Base-by-base conservation (phyloP, 2,329 filamentous ascomycete genomes). In the Cladosporium sphaerospermum region DNA sequence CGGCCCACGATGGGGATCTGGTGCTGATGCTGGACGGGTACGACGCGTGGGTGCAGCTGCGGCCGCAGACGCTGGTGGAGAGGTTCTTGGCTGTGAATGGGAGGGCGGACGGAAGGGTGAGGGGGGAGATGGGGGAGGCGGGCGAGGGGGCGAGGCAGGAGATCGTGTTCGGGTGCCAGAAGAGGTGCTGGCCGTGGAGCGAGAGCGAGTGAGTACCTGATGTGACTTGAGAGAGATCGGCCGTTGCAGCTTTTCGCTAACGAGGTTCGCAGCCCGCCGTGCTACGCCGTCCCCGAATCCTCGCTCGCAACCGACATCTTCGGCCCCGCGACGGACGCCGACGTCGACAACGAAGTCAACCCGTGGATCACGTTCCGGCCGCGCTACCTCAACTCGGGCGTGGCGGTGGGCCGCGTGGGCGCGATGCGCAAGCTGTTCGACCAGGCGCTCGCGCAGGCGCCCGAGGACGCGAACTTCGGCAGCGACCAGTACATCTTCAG, bases 41-140 rank as follows among this genome's bases (percentile, higher is more conserved):
- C 44, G 58, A 86, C 54, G 73, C 80, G 1, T 81, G 82, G 70
- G 80, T 86, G 55, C 84, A 88, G 64, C 72, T 87, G 1, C 82
- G 82, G 0, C 77, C 81, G 3, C 78, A 84, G 45, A 73, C 85
- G 14, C 68, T 87, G 54, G 75, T 87, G 14, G 70, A 78, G 57
- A 76, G 83, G 36, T 87, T 84, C 64, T 78, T 82, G 56, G 70
- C 73, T 9, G 69, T 82, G 16, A 67, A 79, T 32, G 50, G 46
- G 9, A 45, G 54, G 28, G 63, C 64, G 8, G 59, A 86, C 57
- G 65, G 68, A 32, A 73, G 76, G 23, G 67, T 85, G 40, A 68
- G 70, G 14, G 3, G 7, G 3, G n/a, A 10, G 2, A n/a, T 49
- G 7, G 46, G 8, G 3, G 19, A 8, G 4, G 19, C 4, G 1